Evolutionary conservation across 1,284 basidiomycete species (phyloP).

Genomic region (Cutaneotrichosporon cavernicola): DNA sequence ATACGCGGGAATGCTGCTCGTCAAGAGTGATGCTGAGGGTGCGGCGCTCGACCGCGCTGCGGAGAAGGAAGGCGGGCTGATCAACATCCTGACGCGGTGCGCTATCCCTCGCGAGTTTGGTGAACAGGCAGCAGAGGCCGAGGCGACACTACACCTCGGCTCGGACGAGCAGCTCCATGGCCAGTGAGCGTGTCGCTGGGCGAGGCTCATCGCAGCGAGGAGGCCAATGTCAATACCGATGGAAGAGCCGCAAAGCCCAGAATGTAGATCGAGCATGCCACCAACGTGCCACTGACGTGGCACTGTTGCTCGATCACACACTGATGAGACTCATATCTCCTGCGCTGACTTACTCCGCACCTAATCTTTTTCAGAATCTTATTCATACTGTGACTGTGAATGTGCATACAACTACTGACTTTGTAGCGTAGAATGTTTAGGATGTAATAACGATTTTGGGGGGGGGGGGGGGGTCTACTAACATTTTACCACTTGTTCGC

Average conservation of each 20-base stretch:
- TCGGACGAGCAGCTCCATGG: conserved; percentile 8
- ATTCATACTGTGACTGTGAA: neutral
- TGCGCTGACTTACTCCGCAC: neutral
- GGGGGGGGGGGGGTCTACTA: neutral
- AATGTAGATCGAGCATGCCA: conserved; percentile 4
- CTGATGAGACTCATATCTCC: neutral
- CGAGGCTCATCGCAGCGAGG: conserved; percentile 6
- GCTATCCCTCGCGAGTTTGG: conserved; percentile 46
- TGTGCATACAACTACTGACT: conserved; percentile 10
- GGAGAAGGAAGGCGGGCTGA: conserved; percentile 35
- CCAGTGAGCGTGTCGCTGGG: neutral
- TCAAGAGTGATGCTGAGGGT: conserved; percentile 74
- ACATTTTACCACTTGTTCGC: conserved; percentile 10
- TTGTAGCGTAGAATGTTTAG: neutral
- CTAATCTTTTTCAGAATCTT: neutral
- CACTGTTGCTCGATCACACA: neutral
- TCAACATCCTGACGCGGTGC: conserved; percentile 41
- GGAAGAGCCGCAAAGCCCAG: neutral
- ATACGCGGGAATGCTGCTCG: conserved; percentile 81
- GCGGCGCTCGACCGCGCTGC: conserved; percentile 58
- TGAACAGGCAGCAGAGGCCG: conserved; percentile 41
- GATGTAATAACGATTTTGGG: neutral
- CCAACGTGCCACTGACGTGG: no score
- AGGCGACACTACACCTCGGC: conserved; percentile 31
- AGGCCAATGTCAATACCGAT: neutral